Percentiles rank a stretch among this genome's conserved stretches.
phyloP scores from a whole-genome alignment of 2,329 filamentous ascomycete genomes.

The Talaromyces funiculosus region DNA sequence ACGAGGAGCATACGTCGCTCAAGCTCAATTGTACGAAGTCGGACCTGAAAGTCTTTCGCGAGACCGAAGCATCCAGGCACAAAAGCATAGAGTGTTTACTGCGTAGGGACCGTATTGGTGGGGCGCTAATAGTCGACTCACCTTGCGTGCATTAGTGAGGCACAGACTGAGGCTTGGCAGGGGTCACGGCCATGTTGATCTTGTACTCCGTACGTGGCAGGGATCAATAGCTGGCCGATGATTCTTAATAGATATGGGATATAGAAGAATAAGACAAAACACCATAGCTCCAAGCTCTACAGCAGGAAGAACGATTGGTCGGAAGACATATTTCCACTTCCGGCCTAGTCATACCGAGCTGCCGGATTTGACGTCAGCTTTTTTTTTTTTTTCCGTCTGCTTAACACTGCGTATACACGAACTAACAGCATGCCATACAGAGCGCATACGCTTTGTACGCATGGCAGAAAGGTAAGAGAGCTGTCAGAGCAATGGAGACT shows the following conservation, averaged over 20 bases:
- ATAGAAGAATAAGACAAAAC: background rate
- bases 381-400: background rate
- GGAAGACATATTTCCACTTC: slow-evolving; percentile 12
- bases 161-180: background rate
- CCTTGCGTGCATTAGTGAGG: background rate
- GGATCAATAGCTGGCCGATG: background rate
- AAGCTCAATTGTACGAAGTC: no score
- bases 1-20: background rate
- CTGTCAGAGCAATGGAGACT: background rate
- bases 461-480: background rate
- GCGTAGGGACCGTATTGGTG: background rate
- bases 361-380: slow-evolving; percentile 7
- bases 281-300: no score
- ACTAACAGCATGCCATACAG: background rate
- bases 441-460: background rate
- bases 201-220: background rate
- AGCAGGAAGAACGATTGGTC: background rate
- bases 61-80: background rate
- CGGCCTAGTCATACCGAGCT: background rate
- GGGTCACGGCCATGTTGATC: background rate
- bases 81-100: background rate
- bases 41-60: background rate
- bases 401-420: background rate
- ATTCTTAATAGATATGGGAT: background rate
- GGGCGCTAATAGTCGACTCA: background rate